These are phyloP conservation scores for Boletellus emodensis DNA, from an alignment of 768 basidiomycete genomes.

Conservation along the genomic window DNA sequence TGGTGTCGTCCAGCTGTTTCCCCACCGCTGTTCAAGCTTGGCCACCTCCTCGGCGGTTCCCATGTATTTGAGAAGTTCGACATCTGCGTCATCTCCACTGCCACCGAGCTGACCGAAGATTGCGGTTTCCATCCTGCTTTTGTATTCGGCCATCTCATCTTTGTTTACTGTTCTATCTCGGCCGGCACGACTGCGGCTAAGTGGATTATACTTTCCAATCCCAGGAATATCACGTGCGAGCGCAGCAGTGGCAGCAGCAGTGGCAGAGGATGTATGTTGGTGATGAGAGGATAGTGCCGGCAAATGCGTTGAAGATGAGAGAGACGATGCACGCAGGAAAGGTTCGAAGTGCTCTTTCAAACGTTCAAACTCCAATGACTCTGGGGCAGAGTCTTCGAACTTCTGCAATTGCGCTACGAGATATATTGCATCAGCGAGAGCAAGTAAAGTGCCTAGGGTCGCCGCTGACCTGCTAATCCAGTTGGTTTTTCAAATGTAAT, in stretches of 20 bases:
- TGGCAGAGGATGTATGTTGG: conserved; percentile 75
- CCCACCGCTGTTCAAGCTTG: conserved; percentile 75
- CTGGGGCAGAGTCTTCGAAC: conserved; percentile 80
- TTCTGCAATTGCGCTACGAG: conserved; percentile 85
- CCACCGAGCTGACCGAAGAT: conserved; percentile 49
- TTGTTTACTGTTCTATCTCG: conserved; percentile 65
- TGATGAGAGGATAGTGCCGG: conserved; percentile 58
- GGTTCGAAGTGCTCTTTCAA: conserved; percentile 97
- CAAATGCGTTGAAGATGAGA: conserved; percentile 61
- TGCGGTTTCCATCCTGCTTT: conserved; percentile 62
- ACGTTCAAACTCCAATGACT: conserved; percentile 86
- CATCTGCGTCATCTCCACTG: conserved; percentile 65
- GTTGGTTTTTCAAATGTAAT: conserved; percentile 97
- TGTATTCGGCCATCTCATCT: conserved; percentile 77
- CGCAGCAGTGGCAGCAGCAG: conserved; percentile 85
- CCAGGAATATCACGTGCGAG: conserved; percentile 86
- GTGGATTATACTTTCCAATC: conserved; percentile 72
- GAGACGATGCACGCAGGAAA: conserved; percentile 78
- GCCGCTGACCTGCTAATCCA: conserved; percentile 76
- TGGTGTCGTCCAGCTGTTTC: conserved; percentile 70
- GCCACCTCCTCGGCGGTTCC: conserved; percentile 62
- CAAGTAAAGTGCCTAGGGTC: background rate
- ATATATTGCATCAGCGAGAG: conserved; percentile 1
- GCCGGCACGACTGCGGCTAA: conserved; percentile 41
- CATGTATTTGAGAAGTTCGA: conserved; percentile 64